Base-by-base conservation (phyloP, 2,329 filamentous ascomycete genomes). In the Xylariaceae sp. region DNA sequence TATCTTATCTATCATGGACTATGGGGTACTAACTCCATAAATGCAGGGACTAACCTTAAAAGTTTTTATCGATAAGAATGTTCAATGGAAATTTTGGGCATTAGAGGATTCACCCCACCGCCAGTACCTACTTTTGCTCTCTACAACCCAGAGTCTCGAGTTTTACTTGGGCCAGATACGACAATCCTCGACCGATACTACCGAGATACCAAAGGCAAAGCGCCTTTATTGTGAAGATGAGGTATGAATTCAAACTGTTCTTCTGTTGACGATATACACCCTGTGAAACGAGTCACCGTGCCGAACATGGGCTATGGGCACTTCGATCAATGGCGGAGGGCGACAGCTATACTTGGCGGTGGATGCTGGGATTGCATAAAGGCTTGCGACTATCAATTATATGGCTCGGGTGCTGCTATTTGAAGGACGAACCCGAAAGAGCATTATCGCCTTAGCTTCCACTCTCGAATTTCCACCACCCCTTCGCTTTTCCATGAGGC, bases 211-310 rank as follows among this genome's bases (percentile, higher is more conserved):
- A 12, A 26, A 37, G 40, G 41, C 46, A 55, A 48, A 19, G 29
- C 49, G 46, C 41, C 43, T 47, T 16, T 24, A 33, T 47, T 49
- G 53, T 55, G 60, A 67, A 70, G 47, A 71, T 72, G 65, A 70
- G 65, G 67, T 72, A 66, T 62, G 67, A 64, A 50, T 33, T 62
- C 9, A n/a, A 53, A 17, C 7, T n/a, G 33, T 44, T 31, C 47
- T 33, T 28, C 2, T 46, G 17, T 17, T 12, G 14, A 21, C 37
- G 11, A 58, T 44, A 21, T 31, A 16, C 19, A 12, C 26, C 19
- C 12, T 21, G n/a, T 60, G 60, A 49, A 47, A 28, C 31, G 14
- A 36, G 40, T 33, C 39, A 31, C 44, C 21, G 37, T 47, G 34
- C 16, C 56, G 40, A 53, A 17, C 23, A 19, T 48, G 34, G 24